Conservation (phyloP, 495 filamentous ascomycete genomes). For the Pseudomonodictys pantanalensis region DNA sequence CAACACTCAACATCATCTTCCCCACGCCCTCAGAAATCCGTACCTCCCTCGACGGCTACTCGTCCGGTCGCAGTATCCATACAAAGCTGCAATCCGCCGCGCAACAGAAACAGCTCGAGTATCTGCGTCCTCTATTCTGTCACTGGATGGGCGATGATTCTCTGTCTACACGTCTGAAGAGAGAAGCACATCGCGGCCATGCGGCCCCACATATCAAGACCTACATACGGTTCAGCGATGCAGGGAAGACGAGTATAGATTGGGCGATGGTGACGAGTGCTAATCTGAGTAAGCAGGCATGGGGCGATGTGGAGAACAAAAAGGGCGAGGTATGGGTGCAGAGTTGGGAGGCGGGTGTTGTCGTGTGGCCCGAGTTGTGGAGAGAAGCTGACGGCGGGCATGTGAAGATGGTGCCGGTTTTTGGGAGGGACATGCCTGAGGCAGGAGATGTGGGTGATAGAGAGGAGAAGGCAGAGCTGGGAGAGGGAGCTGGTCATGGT, state of each 20-base stretch:
- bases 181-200: constrained; percentile 59
- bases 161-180: not conserved
- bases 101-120: constrained; percentile 72
- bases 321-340: constrained; percentile 63
- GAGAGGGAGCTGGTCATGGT: constrained; percentile 35
- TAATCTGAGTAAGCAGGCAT: constrained; percentile 85
- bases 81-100: constrained; percentile 65
- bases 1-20: constrained; percentile 63
- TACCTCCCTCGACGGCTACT: constrained; percentile 74
- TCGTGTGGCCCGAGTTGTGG: constrained; percentile 78
- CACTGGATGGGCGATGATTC: constrained; percentile 53
- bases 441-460: not conserved
- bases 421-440: constrained; percentile 56
- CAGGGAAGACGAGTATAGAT: constrained; percentile 56
- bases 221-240: constrained; percentile 67
- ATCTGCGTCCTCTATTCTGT: constrained; percentile 65
- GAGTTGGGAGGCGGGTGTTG: constrained; percentile 82
- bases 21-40: constrained; percentile 78
- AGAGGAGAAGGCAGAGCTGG: not conserved
- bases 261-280: constrained; percentile 87
- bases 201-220: constrained; percentile 93
- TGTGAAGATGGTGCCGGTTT: constrained; percentile 63
- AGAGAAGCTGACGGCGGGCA: constrained; percentile 34
- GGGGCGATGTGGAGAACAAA: constrained; percentile 61
- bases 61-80: constrained; percentile 71